Conservation (phyloP, 2,329 filamentous ascomycete genomes). For the Chaetomiaceae sp. region DNA sequence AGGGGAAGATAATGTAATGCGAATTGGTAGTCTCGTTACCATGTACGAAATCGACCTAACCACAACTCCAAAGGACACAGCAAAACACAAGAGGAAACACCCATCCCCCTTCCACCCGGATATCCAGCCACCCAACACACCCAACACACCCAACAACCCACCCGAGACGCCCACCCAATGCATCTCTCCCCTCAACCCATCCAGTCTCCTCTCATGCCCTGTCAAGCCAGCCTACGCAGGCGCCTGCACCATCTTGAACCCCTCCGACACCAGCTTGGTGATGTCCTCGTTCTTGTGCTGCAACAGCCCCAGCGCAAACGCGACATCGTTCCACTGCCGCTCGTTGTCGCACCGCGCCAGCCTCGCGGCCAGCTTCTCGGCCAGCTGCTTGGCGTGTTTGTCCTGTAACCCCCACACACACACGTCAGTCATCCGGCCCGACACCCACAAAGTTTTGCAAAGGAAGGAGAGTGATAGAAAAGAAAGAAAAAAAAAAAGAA, state of each 20-base stretch:
- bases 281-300: constrained; percentile 95
- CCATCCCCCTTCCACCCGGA: too few relatives aligned
- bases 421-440: not conserved
- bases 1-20: too few relatives aligned
- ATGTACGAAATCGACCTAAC: too few relatives aligned
- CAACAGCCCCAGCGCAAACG: constrained; percentile 81
- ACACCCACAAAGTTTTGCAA: too few relatives aligned
- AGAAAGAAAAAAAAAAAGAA: not conserved
- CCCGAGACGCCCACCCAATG: not conserved
- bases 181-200: not conserved
- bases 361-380: constrained; percentile 85
- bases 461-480: not conserved
- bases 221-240: constrained; percentile 35
- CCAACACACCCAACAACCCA: not conserved
- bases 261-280: constrained; percentile 67
- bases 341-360: constrained; percentile 84
- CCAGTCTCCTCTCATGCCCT: not conserved
- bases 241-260: constrained; percentile 67
- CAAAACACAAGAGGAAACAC: too few relatives aligned
- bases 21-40: too few relatives aligned
- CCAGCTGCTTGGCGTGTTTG: constrained; percentile 92
- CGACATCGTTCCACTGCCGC: constrained; percentile 95
- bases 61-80: too few relatives aligned
- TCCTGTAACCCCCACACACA: constrained; percentile 61
- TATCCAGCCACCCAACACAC: too few relatives aligned